phyloP scores from a whole-genome alignment of 805 yeast genomes.

The Yamadazyma akitaensis region DNA sequence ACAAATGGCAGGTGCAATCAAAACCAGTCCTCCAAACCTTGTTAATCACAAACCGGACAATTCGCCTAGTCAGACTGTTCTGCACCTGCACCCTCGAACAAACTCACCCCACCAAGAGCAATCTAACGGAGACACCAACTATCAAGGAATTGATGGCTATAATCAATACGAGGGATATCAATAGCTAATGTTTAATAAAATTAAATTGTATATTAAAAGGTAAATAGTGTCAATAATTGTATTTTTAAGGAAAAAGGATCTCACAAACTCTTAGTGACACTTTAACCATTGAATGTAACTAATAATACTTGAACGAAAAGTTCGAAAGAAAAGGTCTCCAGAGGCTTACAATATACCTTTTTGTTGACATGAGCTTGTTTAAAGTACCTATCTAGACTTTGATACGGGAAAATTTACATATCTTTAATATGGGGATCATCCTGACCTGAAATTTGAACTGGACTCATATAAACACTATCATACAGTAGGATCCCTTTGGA shows the following conservation, averaged over 20 bases:
- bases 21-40: not conserved
- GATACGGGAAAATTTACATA: too few species aligned
- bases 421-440: too few species aligned
- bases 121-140: constrained; percentile 2
- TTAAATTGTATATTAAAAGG: constrained; percentile 8
- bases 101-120: not conserved
- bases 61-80: not conserved
- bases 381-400: too few species aligned
- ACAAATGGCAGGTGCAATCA: constrained; percentile 1
- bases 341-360: too few species aligned
- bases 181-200: not conserved
- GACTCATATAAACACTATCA: too few species aligned
- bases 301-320: too few species aligned
- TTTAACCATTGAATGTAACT: too few species aligned
- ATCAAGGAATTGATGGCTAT: constrained; percentile 11
- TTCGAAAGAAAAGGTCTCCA: too few species aligned
- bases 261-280: too few species aligned
- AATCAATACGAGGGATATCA: constrained; percentile 6
- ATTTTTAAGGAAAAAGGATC: not conserved
- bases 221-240: constrained; percentile 6
- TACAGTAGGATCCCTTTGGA: too few species aligned
- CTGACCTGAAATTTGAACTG: too few species aligned
- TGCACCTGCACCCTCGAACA: not conserved
- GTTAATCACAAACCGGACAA: not conserved
- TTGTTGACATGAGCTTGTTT: too few species aligned